phyloP scores from a whole-genome alignment of 257 asterid genomes.

The Penstemon eatonii region DNA sequence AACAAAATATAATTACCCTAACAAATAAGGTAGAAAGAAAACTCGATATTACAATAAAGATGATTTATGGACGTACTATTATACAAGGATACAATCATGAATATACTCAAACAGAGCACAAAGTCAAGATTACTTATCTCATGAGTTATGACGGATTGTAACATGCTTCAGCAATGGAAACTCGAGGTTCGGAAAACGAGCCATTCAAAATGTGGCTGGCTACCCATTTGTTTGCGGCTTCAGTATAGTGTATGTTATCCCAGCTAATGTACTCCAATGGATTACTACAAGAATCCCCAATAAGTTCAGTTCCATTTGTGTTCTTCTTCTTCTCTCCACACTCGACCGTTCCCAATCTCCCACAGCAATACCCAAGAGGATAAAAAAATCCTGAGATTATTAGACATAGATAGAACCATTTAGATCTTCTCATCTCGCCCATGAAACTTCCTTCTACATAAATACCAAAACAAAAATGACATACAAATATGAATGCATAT shows the following conservation, averaged over 20 bases:
- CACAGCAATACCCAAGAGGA: conserved; percentile 29
- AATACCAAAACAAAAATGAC: not conserved
- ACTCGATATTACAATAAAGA: no score
- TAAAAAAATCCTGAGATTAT: conserved; percentile 17
- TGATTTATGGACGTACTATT: no score
- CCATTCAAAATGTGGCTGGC: conserved; percentile 16
- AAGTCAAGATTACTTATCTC: not conserved
- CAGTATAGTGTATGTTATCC: conserved; percentile 37
- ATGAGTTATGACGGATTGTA: not conserved
- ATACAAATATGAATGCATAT: not conserved
- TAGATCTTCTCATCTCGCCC: not conserved
- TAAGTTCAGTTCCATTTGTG: conserved; percentile 22
- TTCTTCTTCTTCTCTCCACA: conserved; percentile 18
- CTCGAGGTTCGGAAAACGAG: conserved; percentile 23
- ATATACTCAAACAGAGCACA: no score
- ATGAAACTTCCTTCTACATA: no score
- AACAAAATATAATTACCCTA: no score
- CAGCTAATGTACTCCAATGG: conserved; percentile 32
- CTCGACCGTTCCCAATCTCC: conserved; percentile 3
- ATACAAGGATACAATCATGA: no score
- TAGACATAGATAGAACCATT: not conserved
- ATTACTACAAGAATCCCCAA: conserved; percentile 25
- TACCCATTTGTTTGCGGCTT: conserved; percentile 32
- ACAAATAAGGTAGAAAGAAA: no score
- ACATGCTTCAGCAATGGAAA: conserved; percentile 23